Evolutionary conservation across 768 basidiomycete genomes (phyloP).

Genomic region (Russula earlei): DNA sequence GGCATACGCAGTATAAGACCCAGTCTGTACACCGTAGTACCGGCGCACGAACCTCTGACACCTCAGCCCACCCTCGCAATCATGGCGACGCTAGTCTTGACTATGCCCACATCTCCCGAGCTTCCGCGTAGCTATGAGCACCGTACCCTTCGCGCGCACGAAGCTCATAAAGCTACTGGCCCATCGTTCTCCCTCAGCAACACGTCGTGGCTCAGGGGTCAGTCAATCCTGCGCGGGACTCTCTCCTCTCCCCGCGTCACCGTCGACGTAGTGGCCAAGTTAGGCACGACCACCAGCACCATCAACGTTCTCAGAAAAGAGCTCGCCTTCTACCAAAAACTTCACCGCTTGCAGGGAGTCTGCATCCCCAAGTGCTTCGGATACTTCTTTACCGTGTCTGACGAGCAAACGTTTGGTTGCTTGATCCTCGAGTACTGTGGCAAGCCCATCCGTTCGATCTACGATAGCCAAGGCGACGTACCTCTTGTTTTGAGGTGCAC

Average conservation of each 20-base stretch:
- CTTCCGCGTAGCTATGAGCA: constrained; percentile 5
- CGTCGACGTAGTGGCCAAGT: constrained; percentile 10
- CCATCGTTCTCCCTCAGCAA: background rate
- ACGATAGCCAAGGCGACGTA: background rate
- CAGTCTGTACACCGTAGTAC: too few species aligned
- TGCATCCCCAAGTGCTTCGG: constrained; percentile 10
- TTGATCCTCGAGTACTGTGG: constrained; percentile 8
- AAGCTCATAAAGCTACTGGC: background rate
- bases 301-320: constrained; percentile 2
- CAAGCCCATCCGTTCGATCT: constrained; percentile 2
- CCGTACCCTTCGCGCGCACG: constrained; percentile 6
- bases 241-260: constrained; percentile 1
- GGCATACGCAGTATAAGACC: background rate
- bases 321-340: constrained; percentile 2
- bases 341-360: constrained; percentile 1
- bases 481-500: constrained; percentile 2
- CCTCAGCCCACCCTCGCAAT: background rate
- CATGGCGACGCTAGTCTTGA: constrained; percentile 10
- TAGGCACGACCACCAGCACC: background rate
- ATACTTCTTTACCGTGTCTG: constrained; percentile 1
- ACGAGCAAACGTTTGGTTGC: constrained; percentile 1
- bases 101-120: constrained; percentile 3
- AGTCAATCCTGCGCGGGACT: constrained; percentile 9
- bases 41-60: too few species aligned
- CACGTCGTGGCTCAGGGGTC: constrained; percentile 7